Evolutionary conservation across 2,329 filamentous ascomycete genomes (phyloP).

Genomic region (Colletotrichum limetticola): DNA sequence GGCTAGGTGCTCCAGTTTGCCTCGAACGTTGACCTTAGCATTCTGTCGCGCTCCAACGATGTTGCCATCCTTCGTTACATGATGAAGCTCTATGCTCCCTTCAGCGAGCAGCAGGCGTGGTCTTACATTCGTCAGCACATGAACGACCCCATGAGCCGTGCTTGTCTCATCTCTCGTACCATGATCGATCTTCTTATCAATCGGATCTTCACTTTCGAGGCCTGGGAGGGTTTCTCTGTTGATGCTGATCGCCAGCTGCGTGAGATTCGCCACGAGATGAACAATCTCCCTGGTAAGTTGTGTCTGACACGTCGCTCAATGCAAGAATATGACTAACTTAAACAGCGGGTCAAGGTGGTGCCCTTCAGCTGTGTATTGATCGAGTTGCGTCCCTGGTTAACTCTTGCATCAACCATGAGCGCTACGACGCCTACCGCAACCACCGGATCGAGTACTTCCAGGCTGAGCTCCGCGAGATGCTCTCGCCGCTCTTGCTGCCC

Average conservation of each 20-base stretch:
- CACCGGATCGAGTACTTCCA: conserved; percentile 47
- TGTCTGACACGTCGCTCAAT: not conserved
- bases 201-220: conserved; percentile 51
- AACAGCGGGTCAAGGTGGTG: conserved; percentile 31
- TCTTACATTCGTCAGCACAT: conserved; percentile 55
- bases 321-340: not conserved
- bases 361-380: conserved; percentile 51
- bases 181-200: conserved; percentile 55
- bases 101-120: conserved; percentile 50
- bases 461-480: conserved; percentile 54
- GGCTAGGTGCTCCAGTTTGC: conserved; percentile 34
- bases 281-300: conserved; percentile 47
- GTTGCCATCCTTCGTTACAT: conserved; percentile 31
- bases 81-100: conserved; percentile 32
- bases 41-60: conserved; percentile 17
- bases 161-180: conserved; percentile 54
- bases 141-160: conserved; percentile 51
- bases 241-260: conserved; percentile 47
- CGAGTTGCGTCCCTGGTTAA: conserved; percentile 50
- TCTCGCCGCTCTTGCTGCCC: conserved; percentile 52
- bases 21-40: conserved; percentile 18
- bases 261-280: conserved; percentile 48
- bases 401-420: conserved; percentile 48
- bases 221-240: conserved; percentile 51
- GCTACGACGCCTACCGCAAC: conserved; percentile 36